A percentile compares a stretch with the other conserved stretches of the same genome.
These are phyloP conservation scores for Saccharomycopsis sp. DNA, from an alignment of 805 yeast genomes.

Conservation along the genomic window DNA sequence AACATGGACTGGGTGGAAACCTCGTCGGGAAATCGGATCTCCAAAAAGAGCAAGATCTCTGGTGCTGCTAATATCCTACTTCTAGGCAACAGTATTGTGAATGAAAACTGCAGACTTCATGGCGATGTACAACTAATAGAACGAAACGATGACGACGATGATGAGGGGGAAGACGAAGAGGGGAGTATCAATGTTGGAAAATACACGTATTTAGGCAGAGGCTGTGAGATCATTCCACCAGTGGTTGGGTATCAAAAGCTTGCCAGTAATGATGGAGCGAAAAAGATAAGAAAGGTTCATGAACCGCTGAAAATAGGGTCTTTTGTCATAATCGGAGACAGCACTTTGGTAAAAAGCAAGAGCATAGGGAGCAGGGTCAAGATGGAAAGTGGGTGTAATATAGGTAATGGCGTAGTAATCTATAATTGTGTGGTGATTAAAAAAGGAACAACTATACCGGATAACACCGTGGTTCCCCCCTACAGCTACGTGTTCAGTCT, in stretches of 20 bases:
- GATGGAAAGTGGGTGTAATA: slow-evolving; percentile 35
- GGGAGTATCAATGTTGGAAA: slow-evolving; percentile 37
- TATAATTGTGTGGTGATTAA: slow-evolving; percentile 43
- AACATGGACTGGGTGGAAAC: slow-evolving; percentile 38
- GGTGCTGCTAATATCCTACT: slow-evolving; percentile 36
- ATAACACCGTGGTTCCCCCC: slow-evolving; percentile 41
- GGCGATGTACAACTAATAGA: background rate
- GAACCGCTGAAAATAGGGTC: slow-evolving; percentile 37
- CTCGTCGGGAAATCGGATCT: slow-evolving; percentile 39
- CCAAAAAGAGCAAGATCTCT: slow-evolving; percentile 31
- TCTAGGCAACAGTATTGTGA: slow-evolving; percentile 30
- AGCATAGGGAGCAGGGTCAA: slow-evolving; percentile 41
- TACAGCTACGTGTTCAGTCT: slow-evolving; percentile 33
- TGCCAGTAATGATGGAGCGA: background rate
- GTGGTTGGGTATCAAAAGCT: slow-evolving; percentile 10
- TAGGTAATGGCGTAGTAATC: slow-evolving; percentile 33
- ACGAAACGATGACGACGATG: background rate
- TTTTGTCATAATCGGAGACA: slow-evolving; percentile 34
- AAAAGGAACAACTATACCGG: slow-evolving; percentile 35
- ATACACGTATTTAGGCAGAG: slow-evolving; percentile 32
- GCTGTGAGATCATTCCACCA: slow-evolving; percentile 30
- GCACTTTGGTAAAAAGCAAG: slow-evolving; percentile 30
- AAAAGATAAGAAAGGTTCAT: slow-evolving; percentile 12
- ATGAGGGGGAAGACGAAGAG: slow-evolving; percentile 9
- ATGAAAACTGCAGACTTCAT: background rate